Evolutionary conservation across 2,329 filamentous ascomycete species (phyloP).

Genomic region (Furcasterigmium furcatum): DNA sequence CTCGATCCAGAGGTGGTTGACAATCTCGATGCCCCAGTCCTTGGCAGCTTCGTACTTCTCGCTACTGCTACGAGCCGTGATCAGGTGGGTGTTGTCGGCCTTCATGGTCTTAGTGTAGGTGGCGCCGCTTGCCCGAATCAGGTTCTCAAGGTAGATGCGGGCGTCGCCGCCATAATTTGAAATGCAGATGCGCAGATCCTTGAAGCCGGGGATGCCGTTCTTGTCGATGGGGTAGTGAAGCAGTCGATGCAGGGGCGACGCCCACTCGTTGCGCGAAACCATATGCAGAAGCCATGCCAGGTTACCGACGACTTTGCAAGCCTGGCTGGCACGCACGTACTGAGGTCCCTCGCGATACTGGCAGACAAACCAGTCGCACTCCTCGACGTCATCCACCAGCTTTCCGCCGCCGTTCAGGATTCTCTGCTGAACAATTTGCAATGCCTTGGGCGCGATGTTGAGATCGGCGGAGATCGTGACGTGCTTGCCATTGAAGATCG

Average conservation of each 20-base stretch:
- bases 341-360: constrained; percentile 79
- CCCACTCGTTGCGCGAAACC: constrained; percentile 86
- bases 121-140: constrained; percentile 79
- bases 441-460: constrained; percentile 63
- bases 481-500: constrained; percentile 74
- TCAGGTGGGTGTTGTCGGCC: constrained; percentile 90
- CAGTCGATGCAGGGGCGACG: constrained; percentile 75
- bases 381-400: constrained; percentile 60
- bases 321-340: constrained; percentile 73
- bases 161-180: constrained; percentile 97
- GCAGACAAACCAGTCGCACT: constrained; percentile 82
- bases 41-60: constrained; percentile 91
- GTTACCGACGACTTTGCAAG: constrained; percentile 83
- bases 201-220: constrained; percentile 75
- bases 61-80: constrained; percentile 84
- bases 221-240: constrained; percentile 87
- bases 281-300: constrained; percentile 91
- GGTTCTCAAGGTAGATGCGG: constrained; percentile 86
- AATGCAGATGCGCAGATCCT: constrained; percentile 74
- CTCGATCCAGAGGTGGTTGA: constrained; percentile 97
- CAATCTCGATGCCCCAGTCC: constrained; percentile 86
- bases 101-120: constrained; percentile 95
- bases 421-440: constrained; percentile 65
- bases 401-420: constrained; percentile 69
- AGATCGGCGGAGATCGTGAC: constrained; percentile 77